Base-by-base conservation (phyloP, 192 early-diverging fungal genomes). In the Rhizoclosmatium globosum region DNA sequence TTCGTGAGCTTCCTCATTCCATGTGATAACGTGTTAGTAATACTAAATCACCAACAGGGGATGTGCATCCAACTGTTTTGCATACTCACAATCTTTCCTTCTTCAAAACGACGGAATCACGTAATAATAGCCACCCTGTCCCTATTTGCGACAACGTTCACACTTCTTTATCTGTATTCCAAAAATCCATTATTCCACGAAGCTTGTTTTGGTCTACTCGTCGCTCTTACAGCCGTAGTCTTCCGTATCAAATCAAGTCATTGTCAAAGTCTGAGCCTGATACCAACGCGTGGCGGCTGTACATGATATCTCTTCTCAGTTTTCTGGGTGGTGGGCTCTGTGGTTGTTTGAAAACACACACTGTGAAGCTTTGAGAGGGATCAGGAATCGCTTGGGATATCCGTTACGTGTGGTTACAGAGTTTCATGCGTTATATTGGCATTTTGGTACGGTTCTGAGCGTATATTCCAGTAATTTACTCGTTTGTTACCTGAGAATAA, bases 281-380 rank as follows among this genome's bases (percentile, higher is more conserved):
- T 47, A 84, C 70, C 78, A 57, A 3, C 61, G 43, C 15, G 13
- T 45, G 43, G n/a, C 59, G 7, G 19, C 57, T 75, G 6, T 21
- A 38, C 11, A 31, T 46, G 7, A 43, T 42, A 15, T 17, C 19
- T 43, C 9, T 75, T n/a, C 59, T 45, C 2, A 38, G 41, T 45
- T 64, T 64, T 39, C 11, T 64, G 23, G 44, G 19, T 23, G 73
- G 59, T 94, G 94, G 78, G 64, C 86, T 1, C 81, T 94, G 57
- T 96, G 95, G 95, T 92, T 93, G 76, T 78, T 93, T 7, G 95
- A 96, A 84, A 95, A 95, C 76, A 81, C 85, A 19, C 87, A 85
- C 47, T 96, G 95, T 74, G 71, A 77, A 56, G 50, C 82, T 17
- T 81, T 96, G 61, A 86, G 91, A 44, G 78, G 65, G 4, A 53